Evolutionary conservation across 192 early-diverging fungal species (phyloP), one percentile per base, ranked within the genome.

Genomic region (Umbelopsis sp.): DNA sequence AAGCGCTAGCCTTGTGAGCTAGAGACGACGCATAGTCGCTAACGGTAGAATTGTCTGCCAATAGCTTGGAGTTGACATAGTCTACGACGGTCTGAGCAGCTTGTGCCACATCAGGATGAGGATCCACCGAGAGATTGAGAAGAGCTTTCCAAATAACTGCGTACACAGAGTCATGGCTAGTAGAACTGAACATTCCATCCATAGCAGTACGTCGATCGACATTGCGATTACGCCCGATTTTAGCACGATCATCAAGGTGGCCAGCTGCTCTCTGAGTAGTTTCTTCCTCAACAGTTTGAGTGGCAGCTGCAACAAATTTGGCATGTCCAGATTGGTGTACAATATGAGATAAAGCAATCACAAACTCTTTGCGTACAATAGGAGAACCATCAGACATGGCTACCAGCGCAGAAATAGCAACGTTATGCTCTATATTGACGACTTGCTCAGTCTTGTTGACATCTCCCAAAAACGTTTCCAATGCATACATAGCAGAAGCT

Each of bases 291-390:
- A 69, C 64, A 2, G 73, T 71, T 69, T 86, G 91, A 70, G 65
- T 75, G 0, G 94, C 91, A 0, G 90, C 91, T 18, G 77, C 70
- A 23, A 92, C 80, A 66, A 94, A 91, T 11, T 87, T 80, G 16
- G 79, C 79, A 53, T 81, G 71, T 44, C 93, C 71, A 15, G 74
- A 88, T n/a, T 89, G 83, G 67, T 87, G 79, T 13, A 95, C 92
- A 35, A 93, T 80, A 47, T 86, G 80, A 12, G 92, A 92, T 20
- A 99, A 79, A 13, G 89, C 84, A 44, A 88, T 77, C 33, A 92
- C 94, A 8, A 97, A 86, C 75, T 99, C 96, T 72, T 88, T 86
- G 46, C 97, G 86, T 13, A 99, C 97, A 71, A 96, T 85, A 21
- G 96, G 94, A 15, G 91, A 92, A 30, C 90, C 94, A 78, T 99